Base-by-base conservation (phyloP, 345 rosid species). In the Limnanthes douglasii region DNA sequence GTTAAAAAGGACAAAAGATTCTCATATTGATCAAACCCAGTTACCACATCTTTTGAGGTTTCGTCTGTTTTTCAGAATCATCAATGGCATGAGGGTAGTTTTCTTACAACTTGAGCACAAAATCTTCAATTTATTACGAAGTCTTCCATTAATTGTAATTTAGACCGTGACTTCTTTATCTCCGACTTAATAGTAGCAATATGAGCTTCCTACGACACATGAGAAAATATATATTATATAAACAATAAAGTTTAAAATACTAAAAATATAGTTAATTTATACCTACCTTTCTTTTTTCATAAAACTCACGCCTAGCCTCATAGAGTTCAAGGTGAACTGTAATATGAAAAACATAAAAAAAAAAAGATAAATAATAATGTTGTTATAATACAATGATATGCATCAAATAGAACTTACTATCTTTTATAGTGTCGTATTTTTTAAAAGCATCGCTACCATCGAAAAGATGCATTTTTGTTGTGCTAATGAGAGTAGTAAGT, bases 381-480 rank as follows among this genome's bases (percentile, higher is more conserved):
- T n/a, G n/a, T n/a, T n/a, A n/a, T n/a, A n/a, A n/a, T n/a, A n/a
- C n/a, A n/a, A n/a, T n/a, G n/a, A n/a, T n/a, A n/a, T n/a, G n/a
- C n/a, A n/a, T n/a, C n/a, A n/a, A n/a, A n/a, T n/a, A n/a, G 46
- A 75, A 94, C 78, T 2, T 69, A 92, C 99, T 75, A 46, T 78
- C 64, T 47, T 92, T 96, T 0, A 96, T 90, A 19, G 65, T 56
- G 24, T 68, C 93, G 21, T 81, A 92, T 57, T 78, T 92, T 81
- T 73, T 85, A 18, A 92, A 78, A 42, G 60, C 46, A 25, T 83
- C 83, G 0, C 40, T 64, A 1, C 73, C 26, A 46, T 81, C 88
- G 43, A 92, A 92, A 12, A 92, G 78, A 61, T 92, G 94, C 99
- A 92, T 92, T 56, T 92, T 92, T 46, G 65, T 70, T 13, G 93